phyloP scores from a whole-genome alignment of 495 filamentous ascomycete species.

The Paragyromitra xinjiangensis region DNA sequence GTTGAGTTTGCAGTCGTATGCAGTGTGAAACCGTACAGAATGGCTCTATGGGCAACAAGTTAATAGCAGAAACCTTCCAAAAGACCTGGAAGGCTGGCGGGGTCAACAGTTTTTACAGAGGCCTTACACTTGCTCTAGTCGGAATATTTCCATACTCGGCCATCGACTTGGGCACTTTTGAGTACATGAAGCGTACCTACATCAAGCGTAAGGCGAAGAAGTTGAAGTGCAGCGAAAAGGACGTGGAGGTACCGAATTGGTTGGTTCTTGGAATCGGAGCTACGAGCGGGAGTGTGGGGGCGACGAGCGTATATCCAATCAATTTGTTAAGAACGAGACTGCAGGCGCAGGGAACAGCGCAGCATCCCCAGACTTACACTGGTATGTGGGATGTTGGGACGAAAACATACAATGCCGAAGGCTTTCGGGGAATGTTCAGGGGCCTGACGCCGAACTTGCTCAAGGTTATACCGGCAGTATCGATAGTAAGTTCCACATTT shows the following conservation, averaged over 20 bases:
- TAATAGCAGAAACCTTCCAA: conserved; percentile 80
- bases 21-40: conserved; percentile 92
- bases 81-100: conserved; percentile 85
- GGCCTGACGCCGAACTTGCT: conserved; percentile 94
- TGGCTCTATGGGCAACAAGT: conserved; percentile 81
- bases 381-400: conserved; percentile 86
- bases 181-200: conserved; percentile 82
- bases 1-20: conserved; percentile 69
- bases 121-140: conserved; percentile 86
- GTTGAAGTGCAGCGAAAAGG: conserved; percentile 78
- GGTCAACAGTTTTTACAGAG: conserved; percentile 83
- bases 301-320: conserved; percentile 91
- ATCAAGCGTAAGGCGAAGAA: conserved; percentile 74
- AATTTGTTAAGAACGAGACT: conserved; percentile 93
- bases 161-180: conserved; percentile 94
- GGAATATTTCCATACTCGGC: conserved; percentile 99
- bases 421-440: conserved; percentile 87
- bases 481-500: conserved; percentile 68
- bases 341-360: conserved; percentile 90
- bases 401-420: conserved; percentile 84
- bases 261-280: conserved; percentile 91
- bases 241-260: conserved; percentile 87
- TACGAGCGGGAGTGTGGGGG: conserved; percentile 88
- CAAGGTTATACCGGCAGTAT: conserved; percentile 95
- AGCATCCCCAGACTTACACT: conserved; percentile 89